Conservation (phyloP, 106 monocot species). For the Dendrobium nobile region DNA sequence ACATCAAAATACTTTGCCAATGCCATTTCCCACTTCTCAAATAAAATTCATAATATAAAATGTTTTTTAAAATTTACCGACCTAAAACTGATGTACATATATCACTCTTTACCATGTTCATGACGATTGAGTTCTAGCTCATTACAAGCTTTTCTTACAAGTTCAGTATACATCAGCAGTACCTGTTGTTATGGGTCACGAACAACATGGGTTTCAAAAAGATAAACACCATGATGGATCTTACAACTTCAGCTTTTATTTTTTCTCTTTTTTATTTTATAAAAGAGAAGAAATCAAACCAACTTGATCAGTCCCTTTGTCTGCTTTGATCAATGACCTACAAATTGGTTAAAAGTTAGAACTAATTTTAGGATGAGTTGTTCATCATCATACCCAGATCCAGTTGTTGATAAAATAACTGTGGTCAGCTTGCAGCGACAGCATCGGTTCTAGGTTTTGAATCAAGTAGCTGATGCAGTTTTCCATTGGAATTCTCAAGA, state of each 20-base stretch:
- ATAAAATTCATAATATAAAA: too few species aligned
- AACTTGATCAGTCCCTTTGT: too few species aligned
- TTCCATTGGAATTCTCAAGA: slow-evolving; percentile 3
- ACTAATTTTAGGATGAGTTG: neutral
- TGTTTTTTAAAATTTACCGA: too few species aligned
- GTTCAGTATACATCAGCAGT: too few species aligned
- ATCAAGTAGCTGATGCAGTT: slow-evolving; percentile 27
- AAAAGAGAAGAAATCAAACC: neutral
- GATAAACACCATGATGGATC: slow-evolving; percentile 15
- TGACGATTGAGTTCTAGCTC: too few species aligned
- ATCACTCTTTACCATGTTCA: too few species aligned
- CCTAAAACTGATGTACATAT: too few species aligned
- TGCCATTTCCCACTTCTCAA: too few species aligned
- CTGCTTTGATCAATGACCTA: neutral
- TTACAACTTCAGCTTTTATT: neutral
- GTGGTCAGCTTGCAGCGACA: slow-evolving; percentile 23
- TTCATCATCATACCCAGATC: neutral
- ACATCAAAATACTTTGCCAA: too few species aligned
- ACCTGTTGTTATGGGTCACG: neutral
- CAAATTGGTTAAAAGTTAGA: neutral
- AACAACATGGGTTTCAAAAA: slow-evolving; percentile 11
- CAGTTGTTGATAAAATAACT: neutral
- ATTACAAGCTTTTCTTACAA: too few species aligned
- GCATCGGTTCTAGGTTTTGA: slow-evolving; percentile 17
- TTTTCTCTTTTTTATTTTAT: neutral